Evolutionary conservation across 2,329 filamentous ascomycete species (phyloP).

Genomic region (Kalaharituber pfeilii): DNA sequence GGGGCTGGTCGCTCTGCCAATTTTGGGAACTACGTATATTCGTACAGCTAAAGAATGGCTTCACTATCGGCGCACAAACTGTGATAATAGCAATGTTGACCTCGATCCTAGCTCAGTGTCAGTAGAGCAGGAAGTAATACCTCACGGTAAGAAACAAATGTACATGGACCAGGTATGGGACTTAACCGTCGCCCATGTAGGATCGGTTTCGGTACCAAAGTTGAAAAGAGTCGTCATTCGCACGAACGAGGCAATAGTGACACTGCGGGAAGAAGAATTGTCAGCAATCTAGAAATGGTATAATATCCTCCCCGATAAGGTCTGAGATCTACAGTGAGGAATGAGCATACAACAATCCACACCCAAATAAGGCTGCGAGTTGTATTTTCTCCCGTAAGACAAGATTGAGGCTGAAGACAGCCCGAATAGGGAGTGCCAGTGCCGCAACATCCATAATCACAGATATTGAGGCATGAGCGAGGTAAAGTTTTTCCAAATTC

Average conservation of each 20-base stretch:
- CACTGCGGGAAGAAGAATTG: not conserved
- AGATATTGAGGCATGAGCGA: slow-evolving; percentile 40
- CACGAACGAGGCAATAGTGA: slow-evolving; percentile 1
- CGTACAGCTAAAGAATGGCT: slow-evolving; percentile 9
- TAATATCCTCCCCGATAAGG: not conserved
- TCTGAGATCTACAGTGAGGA: not conserved
- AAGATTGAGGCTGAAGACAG: slow-evolving; percentile 32
- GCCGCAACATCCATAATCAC: slow-evolving; percentile 42
- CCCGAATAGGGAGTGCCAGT: slow-evolving; percentile 35
- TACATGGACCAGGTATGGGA: slow-evolving; percentile 2
- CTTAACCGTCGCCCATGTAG: not conserved
- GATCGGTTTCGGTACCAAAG: not conserved
- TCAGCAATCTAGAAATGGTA: too few relatives aligned
- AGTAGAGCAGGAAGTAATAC: not conserved
- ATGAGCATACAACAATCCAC: slow-evolving; percentile 26
- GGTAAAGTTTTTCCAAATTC: slow-evolving; percentile 34
- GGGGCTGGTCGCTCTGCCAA: too few relatives aligned
- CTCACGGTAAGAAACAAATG: not conserved
- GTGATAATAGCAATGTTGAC: slow-evolving; percentile 13
- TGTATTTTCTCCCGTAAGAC: slow-evolving; percentile 33
- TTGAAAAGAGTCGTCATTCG: not conserved
- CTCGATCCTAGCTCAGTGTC: slow-evolving; percentile 4
- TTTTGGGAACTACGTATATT: too few relatives aligned
- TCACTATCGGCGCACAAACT: slow-evolving; percentile 9
- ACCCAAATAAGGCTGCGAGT: slow-evolving; percentile 33